Evolutionary conservation across 306 rosid genomes (phyloP).

Genomic region (Phaseolus lunatus): DNA sequence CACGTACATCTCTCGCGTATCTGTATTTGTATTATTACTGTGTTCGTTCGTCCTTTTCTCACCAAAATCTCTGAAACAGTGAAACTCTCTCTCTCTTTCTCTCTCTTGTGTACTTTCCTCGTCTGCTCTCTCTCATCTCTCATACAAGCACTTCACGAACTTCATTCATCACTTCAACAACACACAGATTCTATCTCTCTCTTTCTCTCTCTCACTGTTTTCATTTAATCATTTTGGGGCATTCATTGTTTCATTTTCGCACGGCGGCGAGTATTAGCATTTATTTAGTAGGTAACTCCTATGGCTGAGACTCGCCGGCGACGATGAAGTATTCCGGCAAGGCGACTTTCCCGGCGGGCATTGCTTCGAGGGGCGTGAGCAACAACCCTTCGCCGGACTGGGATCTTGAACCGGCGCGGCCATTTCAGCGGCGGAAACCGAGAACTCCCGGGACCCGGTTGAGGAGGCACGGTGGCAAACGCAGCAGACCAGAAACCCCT

Average conservation of each 20-base stretch:
- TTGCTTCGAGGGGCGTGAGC: slow-evolving; percentile 43
- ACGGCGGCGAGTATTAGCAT: background rate
- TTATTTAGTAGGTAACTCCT: background rate
- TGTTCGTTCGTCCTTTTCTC: slow-evolving; percentile 53
- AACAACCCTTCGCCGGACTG: slow-evolving; percentile 63
- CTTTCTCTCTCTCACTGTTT: background rate
- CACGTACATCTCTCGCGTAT: background rate
- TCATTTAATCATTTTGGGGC: slow-evolving; percentile 2
- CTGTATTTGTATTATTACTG: background rate
- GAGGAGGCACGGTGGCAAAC: slow-evolving; percentile 60
- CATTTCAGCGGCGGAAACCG: slow-evolving; percentile 44
- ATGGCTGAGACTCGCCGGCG: slow-evolving; percentile 63
- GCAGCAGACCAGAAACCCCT: slow-evolving; percentile 94
- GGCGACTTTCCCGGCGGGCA: slow-evolving; percentile 41
- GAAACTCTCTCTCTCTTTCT: slow-evolving; percentile 24
- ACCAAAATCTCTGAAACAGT: slow-evolving; percentile 34
- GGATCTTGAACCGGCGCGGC: slow-evolving; percentile 66
- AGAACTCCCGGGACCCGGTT: slow-evolving; percentile 58
- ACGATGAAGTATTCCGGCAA: slow-evolving; percentile 69
- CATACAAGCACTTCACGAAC: slow-evolving; percentile 37
- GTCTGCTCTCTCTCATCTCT: slow-evolving; percentile 41
- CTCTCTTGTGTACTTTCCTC: slow-evolving; percentile 47
- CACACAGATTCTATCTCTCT: slow-evolving; percentile 34
- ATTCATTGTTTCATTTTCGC: slow-evolving; percentile 30
- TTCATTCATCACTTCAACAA: slow-evolving; percentile 30